phyloP scores from a whole-genome alignment of 2,329 filamentous ascomycete species.

The Didymella segeticola region DNA sequence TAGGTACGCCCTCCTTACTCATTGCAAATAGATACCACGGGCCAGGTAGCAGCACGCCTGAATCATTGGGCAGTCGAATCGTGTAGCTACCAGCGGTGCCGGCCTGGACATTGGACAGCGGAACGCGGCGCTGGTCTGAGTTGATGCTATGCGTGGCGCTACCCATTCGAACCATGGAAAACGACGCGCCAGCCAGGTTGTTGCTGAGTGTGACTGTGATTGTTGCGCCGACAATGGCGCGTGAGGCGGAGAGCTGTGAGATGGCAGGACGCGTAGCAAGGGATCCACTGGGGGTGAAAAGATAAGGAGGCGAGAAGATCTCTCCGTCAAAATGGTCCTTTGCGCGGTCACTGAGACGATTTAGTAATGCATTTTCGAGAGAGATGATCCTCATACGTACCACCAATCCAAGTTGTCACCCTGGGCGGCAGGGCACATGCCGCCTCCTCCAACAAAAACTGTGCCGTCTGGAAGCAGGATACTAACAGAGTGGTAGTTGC shows the following conservation, averaged over 20 bases:
- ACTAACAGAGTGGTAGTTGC: conserved; percentile 33
- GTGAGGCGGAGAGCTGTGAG: background rate
- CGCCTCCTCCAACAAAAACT: conserved; percentile 30
- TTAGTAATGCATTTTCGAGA: background rate
- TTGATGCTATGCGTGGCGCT: conserved; percentile 34
- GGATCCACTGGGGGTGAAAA: conserved; percentile 47
- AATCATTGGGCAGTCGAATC: conserved; percentile 18
- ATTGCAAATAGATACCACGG: conserved; percentile 31
- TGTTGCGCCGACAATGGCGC: background rate
- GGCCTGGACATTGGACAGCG: conserved; percentile 12
- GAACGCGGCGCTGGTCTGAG: conserved; percentile 28
- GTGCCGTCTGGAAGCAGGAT: conserved; percentile 31
- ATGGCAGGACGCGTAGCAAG: conserved; percentile 23
- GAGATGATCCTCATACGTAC: conserved; percentile 48
- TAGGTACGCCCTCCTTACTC: conserved; percentile 26
- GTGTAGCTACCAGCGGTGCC: conserved; percentile 2
- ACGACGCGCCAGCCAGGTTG: background rate
- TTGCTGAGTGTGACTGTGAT: background rate
- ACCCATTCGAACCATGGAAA: conserved; percentile 29
- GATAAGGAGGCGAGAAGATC: conserved; percentile 62
- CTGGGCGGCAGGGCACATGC: conserved; percentile 25
- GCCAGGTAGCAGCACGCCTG: conserved; percentile 22
- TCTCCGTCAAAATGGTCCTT: conserved; percentile 56
- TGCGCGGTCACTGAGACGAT: conserved; percentile 31
- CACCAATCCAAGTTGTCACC: conserved; percentile 45